Evolutionary conservation across 495 filamentous ascomycete genomes (phyloP).

Genomic region (Zalerion maritima): DNA sequence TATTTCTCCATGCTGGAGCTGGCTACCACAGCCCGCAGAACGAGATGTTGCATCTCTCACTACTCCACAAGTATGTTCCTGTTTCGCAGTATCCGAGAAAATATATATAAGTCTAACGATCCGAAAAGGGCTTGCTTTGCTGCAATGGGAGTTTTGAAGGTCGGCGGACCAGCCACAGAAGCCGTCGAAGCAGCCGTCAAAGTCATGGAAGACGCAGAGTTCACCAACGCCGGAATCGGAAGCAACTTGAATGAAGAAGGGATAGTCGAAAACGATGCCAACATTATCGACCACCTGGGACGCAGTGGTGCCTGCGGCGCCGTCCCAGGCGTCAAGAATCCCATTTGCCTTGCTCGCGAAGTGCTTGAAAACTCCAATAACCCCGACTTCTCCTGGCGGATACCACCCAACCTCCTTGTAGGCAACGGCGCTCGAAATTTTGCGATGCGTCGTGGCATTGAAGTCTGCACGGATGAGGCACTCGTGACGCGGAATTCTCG

Average conservation of each 20-base stretch:
- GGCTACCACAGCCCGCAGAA: constrained; percentile 85
- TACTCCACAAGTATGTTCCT: constrained; percentile 67
- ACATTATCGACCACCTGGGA: constrained; percentile 77
- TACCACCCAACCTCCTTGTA: constrained; percentile 85
- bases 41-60: constrained; percentile 65
- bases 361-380: constrained; percentile 62
- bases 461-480: constrained; percentile 50
- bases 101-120: not conserved
- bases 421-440: constrained; percentile 74
- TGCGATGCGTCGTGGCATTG: constrained; percentile 61
- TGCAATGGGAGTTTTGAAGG: constrained; percentile 63
- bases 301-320: constrained; percentile 89
- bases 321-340: constrained; percentile 85
- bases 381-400: constrained; percentile 63
- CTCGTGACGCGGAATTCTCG: constrained; percentile 60
- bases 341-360: constrained; percentile 69
- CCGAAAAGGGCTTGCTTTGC: constrained; percentile 56
- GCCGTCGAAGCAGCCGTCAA: constrained; percentile 87
- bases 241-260: constrained; percentile 90
- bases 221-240: constrained; percentile 91
- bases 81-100: not conserved
- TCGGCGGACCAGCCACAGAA: constrained; percentile 67
- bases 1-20: constrained; percentile 91
- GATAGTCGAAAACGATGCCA: constrained; percentile 84
- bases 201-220: constrained; percentile 77